phyloP scores from a whole-genome alignment of 352 stramenopile genomes.

The Pythium biforme region DNA sequence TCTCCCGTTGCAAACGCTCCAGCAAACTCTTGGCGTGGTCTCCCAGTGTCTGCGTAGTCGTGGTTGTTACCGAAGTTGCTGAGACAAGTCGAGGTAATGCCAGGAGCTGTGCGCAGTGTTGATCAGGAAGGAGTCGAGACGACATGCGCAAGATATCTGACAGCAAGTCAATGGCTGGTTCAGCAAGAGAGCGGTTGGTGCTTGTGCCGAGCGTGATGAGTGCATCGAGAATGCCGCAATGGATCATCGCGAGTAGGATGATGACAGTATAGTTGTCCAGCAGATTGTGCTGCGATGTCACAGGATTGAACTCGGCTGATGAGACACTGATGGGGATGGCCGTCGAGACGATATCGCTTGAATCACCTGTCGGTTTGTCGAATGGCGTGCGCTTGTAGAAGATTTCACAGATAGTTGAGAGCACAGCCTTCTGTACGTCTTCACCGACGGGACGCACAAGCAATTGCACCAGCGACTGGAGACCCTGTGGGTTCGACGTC shows the following conservation, averaged over 20 bases:
- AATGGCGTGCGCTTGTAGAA: slow-evolving; percentile 87
- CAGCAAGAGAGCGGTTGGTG: slow-evolving; percentile 64
- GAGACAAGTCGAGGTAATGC: slow-evolving; percentile 79
- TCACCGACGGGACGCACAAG: slow-evolving; percentile 86
- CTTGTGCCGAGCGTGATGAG: slow-evolving; percentile 82
- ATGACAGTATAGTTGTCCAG: slow-evolving; percentile 89
- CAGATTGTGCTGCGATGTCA: slow-evolving; percentile 73
- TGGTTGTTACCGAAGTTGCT: slow-evolving; percentile 71
- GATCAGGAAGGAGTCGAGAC: slow-evolving; percentile 74
- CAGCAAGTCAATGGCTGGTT: slow-evolving; percentile 83
- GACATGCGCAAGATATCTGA: slow-evolving; percentile 85
- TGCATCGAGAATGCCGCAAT: slow-evolving; percentile 81
- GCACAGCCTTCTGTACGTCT: slow-evolving; percentile 85
- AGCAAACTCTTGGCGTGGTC: slow-evolving; percentile 72
- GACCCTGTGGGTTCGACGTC: slow-evolving; percentile 84
- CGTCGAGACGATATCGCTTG: slow-evolving; percentile 38
- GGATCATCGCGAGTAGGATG: slow-evolving; percentile 82
- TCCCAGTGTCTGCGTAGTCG: slow-evolving; percentile 64
- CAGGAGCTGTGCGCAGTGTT: slow-evolving; percentile 79
- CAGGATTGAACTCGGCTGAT: slow-evolving; percentile 59
- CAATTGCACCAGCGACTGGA: slow-evolving; percentile 84
- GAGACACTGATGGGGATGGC: slow-evolving; percentile 71
- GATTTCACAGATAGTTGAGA: slow-evolving; percentile 88
- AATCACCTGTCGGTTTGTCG: slow-evolving; percentile 44
- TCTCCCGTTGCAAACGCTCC: slow-evolving; percentile 77